phyloP scores from a whole-genome alignment of 371 early-diverging fungal species.

The Cokeromyces recurvatus region DNA sequence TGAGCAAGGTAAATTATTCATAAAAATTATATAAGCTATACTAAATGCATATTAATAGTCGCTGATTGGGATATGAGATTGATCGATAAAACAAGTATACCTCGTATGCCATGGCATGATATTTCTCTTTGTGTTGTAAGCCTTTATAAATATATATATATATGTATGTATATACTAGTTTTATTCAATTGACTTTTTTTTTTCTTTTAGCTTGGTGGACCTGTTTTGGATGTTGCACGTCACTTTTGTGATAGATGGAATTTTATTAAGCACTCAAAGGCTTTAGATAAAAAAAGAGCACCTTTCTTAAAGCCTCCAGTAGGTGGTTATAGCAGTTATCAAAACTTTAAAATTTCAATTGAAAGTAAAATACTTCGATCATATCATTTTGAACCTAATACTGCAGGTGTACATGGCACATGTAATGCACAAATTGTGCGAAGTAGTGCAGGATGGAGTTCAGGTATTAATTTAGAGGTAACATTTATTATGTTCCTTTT shows the following conservation, averaged over 20 bases:
- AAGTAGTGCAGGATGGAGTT: constrained; percentile 68
- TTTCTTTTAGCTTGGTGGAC: constrained; percentile 48
- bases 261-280: constrained; percentile 63
- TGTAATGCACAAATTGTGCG: constrained; percentile 67
- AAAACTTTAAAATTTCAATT: constrained; percentile 27
- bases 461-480: constrained; percentile 55
- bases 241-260: constrained; percentile 95
- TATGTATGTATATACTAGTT: too few species aligned
- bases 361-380: constrained; percentile 14
- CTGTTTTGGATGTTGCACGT: constrained; percentile 80
- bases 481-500: background rate
- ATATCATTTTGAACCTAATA: constrained; percentile 27
- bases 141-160: too few species aligned
- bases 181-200: background rate
- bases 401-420: constrained; percentile 33
- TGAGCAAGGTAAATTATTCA: constrained; percentile 55
- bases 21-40: too few species aligned
- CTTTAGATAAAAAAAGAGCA: constrained; percentile 28
- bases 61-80: constrained; percentile 52
- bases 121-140: constrained; percentile 68
- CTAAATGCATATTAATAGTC: too few species aligned
- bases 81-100: constrained; percentile 56
- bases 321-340: constrained; percentile 34
- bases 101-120: constrained; percentile 98
- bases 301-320: constrained; percentile 44